Evolutionary conservation across 305 asterid species (phyloP), one percentile per base, ranked within the genome.

Genomic region (Withania somnifera): DNA sequence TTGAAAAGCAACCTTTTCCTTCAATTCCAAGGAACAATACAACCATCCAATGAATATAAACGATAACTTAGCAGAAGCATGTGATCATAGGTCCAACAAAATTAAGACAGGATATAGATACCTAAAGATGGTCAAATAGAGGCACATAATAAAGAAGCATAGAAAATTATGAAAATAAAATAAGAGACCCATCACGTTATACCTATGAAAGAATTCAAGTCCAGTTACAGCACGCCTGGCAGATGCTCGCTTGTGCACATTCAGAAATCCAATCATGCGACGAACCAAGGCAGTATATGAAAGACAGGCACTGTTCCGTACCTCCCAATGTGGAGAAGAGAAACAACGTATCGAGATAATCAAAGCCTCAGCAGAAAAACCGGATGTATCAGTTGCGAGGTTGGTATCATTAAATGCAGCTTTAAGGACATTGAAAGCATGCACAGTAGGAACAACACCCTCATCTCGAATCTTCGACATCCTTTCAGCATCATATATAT

Each of bases 291-390:
- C 95, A 86, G 98, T 96, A 84, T 93, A 96, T 40, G 98, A 95
- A 53, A 93, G 98, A 86, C 97, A 94, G 66, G 99, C 99, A 90
- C 99, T 92, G 87, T 96, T 96, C 28, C 99, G 94, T 79, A 96
- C 89, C 90, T 94, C 99, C 99, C 99, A 96, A 81, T 96, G 90
- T 17, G 98, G 64, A 82, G 99, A 96, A 83, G 99, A 96, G 91
- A 96, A 96, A 75, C 98, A 91, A 4, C 89, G 94, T 85, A 96
- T 89, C 24, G 98, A 85, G 69, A 90, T 79, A 73, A 96, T 89
- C 91, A 96, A 63, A 58, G 98, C 97, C 91, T 94, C 98, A 11
- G 98, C 94, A 86, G 92, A 89, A 84, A 96, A 94, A 68, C 99
- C 98, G 24, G 99, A 96, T 52, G 95, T 91, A 87, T 96, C 99